phyloP scores from a whole-genome alignment of 345 rosid genomes.

The Syzygium grande region DNA sequence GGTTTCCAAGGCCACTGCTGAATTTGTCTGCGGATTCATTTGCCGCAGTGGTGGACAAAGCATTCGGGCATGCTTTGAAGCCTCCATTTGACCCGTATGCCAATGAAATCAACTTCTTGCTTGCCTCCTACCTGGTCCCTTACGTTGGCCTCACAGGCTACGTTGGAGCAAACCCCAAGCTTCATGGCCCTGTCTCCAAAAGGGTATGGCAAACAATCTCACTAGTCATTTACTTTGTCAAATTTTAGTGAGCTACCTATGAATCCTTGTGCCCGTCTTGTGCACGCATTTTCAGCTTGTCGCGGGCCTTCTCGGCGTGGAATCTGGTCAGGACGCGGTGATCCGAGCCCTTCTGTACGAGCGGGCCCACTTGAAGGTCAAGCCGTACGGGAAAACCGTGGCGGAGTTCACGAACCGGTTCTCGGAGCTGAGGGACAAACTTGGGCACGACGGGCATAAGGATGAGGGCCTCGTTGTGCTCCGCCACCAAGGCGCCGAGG shows the following conservation, averaged over 20 bases:
- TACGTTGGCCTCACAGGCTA: conserved; percentile 82
- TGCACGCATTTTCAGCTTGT: conserved; percentile 35
- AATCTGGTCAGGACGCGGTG: conserved; percentile 80
- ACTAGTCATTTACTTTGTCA: neutral
- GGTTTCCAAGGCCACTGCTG: conserved; percentile 77
- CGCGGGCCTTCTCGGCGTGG: conserved; percentile 74
- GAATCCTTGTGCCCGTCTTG: neutral
- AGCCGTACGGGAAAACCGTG: conserved; percentile 25
- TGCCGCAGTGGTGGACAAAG: conserved; percentile 41
- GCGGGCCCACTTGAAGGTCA: conserved; percentile 15
- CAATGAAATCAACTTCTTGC: conserved; percentile 41
- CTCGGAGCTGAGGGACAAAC: conserved; percentile 24
- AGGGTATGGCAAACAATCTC: conserved; percentile 23
- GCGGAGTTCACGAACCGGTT: conserved; percentile 33
- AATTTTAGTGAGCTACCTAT: neutral
- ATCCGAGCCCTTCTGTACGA: conserved; percentile 52
- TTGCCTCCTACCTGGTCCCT: conserved; percentile 69
- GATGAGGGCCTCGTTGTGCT: conserved; percentile 56
- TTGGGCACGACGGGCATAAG: conserved; percentile 24
- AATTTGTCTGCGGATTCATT: conserved; percentile 53
- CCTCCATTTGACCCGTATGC: conserved; percentile 82
- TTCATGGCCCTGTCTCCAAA: conserved; percentile 31
- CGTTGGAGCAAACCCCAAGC: conserved; percentile 68
- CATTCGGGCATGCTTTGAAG: conserved; percentile 33
- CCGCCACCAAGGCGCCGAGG: conserved; percentile 25